Evolutionary conservation across 768 basidiomycete species (phyloP).

Genomic region (Termitomyces heimii): DNA sequence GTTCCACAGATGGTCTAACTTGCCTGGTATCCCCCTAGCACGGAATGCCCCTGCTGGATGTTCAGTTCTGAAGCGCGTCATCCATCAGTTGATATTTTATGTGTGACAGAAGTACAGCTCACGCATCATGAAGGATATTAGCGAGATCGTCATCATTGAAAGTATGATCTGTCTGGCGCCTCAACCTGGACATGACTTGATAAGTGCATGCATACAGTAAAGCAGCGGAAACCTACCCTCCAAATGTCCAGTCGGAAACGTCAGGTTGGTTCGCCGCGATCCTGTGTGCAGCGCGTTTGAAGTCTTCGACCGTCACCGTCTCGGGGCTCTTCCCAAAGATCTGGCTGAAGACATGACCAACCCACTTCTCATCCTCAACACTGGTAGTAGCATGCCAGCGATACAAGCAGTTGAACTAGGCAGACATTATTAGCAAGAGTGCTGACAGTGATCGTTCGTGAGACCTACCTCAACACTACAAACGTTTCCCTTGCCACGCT

Average conservation of each 20-base stretch:
- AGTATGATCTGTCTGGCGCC: constrained; percentile 50
- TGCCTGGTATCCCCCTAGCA: constrained; percentile 68
- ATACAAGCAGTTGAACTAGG: constrained; percentile 79
- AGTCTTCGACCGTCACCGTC: constrained; percentile 39
- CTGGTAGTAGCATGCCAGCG: constrained; percentile 84
- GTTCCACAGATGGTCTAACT: background rate
- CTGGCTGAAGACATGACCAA: constrained; percentile 36
- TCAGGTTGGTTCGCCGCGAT: constrained; percentile 37
- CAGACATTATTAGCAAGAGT: background rate
- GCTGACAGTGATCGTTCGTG: no score
- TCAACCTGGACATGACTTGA: constrained; percentile 32
- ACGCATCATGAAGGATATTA: constrained; percentile 62
- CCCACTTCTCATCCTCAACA: constrained; percentile 66
- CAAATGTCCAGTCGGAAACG: constrained; percentile 62
- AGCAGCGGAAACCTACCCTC: constrained; percentile 32
- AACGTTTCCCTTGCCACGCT: constrained; percentile 76
- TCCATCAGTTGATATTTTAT: background rate
- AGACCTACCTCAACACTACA: constrained; percentile 70
- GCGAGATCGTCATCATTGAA: constrained; percentile 75
- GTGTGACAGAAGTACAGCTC: constrained; percentile 15
- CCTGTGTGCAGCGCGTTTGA: constrained; percentile 37
- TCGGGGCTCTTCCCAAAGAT: constrained; percentile 53
- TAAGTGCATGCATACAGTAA: background rate
- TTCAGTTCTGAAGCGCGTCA: constrained; percentile 43
- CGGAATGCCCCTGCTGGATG: constrained; percentile 69